Conservation (phyloP, 169 alveolate genomes). For the Eimeria maxima region DNA sequence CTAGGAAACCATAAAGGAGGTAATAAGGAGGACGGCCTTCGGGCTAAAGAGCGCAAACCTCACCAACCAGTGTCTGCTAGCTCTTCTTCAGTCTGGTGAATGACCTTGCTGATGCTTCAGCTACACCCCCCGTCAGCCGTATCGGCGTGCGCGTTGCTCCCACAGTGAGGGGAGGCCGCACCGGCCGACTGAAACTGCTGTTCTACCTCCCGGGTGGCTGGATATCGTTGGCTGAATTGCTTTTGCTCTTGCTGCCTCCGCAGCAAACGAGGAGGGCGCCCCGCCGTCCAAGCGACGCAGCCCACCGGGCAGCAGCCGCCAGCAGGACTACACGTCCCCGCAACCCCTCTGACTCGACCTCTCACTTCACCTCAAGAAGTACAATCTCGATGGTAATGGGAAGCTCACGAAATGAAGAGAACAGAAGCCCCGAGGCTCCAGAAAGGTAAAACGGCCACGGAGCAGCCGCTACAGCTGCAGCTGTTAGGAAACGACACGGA, state of each 20-base stretch:
- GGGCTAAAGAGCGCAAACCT: not conserved
- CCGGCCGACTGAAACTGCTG: constrained; percentile 63
- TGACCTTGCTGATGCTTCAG: constrained; percentile 44
- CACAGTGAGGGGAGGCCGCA: constrained; percentile 79
- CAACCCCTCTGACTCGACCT: constrained; percentile 33
- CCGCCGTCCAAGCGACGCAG: constrained; percentile 77
- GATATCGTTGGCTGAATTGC: constrained; percentile 2
- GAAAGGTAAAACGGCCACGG: constrained; percentile 68
- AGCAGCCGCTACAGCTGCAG: constrained; percentile 77
- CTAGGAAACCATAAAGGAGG: not conserved
- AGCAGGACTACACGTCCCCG: constrained; percentile 58
- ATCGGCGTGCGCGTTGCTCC: constrained; percentile 70
- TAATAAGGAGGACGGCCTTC: not conserved
- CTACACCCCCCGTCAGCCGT: constrained; percentile 72
- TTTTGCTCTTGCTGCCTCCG: constrained; percentile 67
- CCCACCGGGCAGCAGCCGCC: constrained; percentile 75
- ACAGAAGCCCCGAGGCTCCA: constrained; percentile 76
- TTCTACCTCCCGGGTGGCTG: constrained; percentile 29
- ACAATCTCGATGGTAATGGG: constrained; percentile 11
- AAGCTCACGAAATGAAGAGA: constrained; percentile 23
- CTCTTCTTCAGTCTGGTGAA: not conserved
- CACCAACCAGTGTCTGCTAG: not conserved
- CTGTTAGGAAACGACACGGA: constrained; percentile 78
- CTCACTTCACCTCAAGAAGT: constrained; percentile 39
- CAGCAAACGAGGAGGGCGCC: constrained; percentile 44